A percentile compares a stretch with the other conserved stretches of the same genome.
These are phyloP conservation scores for Pyrenophora teres DNA, from an alignment of 2,329 filamentous ascomycete genomes.

Conservation along the genomic window DNA sequence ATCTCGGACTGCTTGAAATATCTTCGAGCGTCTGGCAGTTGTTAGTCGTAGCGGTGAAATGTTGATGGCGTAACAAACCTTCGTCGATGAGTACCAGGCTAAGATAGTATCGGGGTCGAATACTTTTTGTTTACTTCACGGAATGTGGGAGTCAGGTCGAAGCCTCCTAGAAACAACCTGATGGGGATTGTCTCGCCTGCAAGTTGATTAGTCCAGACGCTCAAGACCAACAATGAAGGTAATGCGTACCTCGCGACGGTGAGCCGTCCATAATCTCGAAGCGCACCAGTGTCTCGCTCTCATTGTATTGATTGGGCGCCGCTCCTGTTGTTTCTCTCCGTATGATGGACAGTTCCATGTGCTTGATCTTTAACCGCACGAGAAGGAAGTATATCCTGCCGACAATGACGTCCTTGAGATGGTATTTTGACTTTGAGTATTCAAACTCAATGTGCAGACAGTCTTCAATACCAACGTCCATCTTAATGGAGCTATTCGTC, in stretches of 20 bases:
- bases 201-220: slow-evolving; percentile 24
- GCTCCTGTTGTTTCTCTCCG: slow-evolving; percentile 94
- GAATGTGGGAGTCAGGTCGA: slow-evolving; percentile 97
- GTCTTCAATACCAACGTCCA: slow-evolving; percentile 99
- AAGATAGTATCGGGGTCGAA: slow-evolving; percentile 94
- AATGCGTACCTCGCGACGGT: slow-evolving; percentile 78
- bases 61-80: slow-evolving; percentile 56
- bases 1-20: slow-evolving; percentile 99
- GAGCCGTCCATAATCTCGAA: slow-evolving; percentile 99
- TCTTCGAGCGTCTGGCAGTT: slow-evolving; percentile 77
- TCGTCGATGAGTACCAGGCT: slow-evolving; percentile 95
- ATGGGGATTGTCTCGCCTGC: slow-evolving; percentile 90
- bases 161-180: slow-evolving; percentile 92
- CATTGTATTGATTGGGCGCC: slow-evolving; percentile 98
- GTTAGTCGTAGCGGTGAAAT: slow-evolving; percentile 10
- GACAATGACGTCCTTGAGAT: slow-evolving; percentile 98
- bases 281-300: slow-evolving; percentile 95
- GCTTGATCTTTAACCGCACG: slow-evolving; percentile 97
- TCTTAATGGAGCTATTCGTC: slow-evolving; percentile 98
- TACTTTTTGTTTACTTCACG: slow-evolving; percentile 99
- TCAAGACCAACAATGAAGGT: not conserved
- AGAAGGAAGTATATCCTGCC: slow-evolving; percentile 98
- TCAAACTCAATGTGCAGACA: slow-evolving; percentile 99
- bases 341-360: slow-evolving; percentile 99
- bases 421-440: slow-evolving; percentile 99